Percentiles rank a stretch among this genome's conserved stretches.
Conservation (phyloP, 441 rosid genomes). For the Erodium texanum region DNA sequence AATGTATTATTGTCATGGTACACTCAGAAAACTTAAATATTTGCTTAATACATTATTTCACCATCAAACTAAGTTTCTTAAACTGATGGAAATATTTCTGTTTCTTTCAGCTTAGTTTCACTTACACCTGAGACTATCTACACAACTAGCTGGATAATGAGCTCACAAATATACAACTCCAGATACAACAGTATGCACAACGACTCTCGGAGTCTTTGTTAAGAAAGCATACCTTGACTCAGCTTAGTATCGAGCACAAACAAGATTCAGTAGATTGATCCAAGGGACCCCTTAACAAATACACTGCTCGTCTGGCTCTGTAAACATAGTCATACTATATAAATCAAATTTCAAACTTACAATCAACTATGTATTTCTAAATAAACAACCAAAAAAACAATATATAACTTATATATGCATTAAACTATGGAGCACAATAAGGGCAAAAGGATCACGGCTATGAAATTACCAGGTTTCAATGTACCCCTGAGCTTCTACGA, state of each 20-base stretch:
- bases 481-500: not conserved
- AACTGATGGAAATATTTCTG: too few species aligned
- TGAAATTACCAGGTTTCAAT: not conserved
- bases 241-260: not conserved
- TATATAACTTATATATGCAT: not conserved
- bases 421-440: not conserved
- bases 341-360: not conserved
- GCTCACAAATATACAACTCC: too few species aligned
- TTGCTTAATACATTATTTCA: too few species aligned
- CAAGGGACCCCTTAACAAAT: not conserved
- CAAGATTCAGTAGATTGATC: not conserved
- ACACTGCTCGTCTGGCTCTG: not conserved
- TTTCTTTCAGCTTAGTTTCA: too few species aligned
- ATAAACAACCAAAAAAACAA: not conserved
- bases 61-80: too few species aligned
- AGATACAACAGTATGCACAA: too few species aligned
- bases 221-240: not conserved
- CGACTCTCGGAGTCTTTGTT: too few species aligned
- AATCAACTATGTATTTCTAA: not conserved
- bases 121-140: too few species aligned
- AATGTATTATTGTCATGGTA: too few species aligned
- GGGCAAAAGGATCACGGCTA: not conserved
- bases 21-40: too few species aligned
- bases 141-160: too few species aligned
- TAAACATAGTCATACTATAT: not conserved